phyloP scores from a whole-genome alignment of 140 eudicot genomes.

The Erigeron philadelphicus region DNA sequence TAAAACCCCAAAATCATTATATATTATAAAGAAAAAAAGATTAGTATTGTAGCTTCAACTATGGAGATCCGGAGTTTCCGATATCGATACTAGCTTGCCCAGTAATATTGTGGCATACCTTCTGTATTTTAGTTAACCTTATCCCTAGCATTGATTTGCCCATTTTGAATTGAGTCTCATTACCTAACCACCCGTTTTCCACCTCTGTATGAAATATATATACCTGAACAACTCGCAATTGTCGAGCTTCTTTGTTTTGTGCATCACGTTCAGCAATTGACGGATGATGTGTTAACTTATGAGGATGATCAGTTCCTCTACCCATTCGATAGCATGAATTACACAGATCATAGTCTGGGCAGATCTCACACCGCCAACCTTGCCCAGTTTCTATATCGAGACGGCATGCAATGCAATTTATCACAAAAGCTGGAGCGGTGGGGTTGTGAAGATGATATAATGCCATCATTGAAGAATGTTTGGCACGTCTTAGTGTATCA shows the following conservation, averaged over 20 bases:
- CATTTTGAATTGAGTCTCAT: background rate
- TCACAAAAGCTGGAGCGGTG: conserved; percentile 85
- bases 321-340: conserved; percentile 65
- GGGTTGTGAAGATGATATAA: conserved; percentile 95
- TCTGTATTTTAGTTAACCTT: background rate
- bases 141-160: background rate
- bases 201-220: background rate
- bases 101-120: background rate
- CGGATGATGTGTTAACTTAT: conserved; percentile 68
- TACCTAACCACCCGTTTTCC: background rate
- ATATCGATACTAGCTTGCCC: conserved; percentile 12
- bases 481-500: conserved; percentile 88
- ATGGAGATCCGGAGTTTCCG: conserved; percentile 5
- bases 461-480: conserved; percentile 96
- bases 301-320: conserved; percentile 81
- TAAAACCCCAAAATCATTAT: too few relatives aligned
- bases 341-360: conserved; percentile 87
- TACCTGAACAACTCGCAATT: conserved; percentile 75
- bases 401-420: conserved; percentile 53
- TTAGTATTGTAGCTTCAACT: background rate
- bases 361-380: conserved; percentile 94
- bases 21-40: too few relatives aligned
- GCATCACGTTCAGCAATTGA: conserved; percentile 84
- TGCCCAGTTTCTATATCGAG: conserved; percentile 90
- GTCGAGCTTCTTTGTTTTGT: conserved; percentile 89